These are phyloP conservation scores for Xylaria digitata DNA, from an alignment of 2,329 filamentous ascomycete species.

Conservation along the genomic window DNA sequence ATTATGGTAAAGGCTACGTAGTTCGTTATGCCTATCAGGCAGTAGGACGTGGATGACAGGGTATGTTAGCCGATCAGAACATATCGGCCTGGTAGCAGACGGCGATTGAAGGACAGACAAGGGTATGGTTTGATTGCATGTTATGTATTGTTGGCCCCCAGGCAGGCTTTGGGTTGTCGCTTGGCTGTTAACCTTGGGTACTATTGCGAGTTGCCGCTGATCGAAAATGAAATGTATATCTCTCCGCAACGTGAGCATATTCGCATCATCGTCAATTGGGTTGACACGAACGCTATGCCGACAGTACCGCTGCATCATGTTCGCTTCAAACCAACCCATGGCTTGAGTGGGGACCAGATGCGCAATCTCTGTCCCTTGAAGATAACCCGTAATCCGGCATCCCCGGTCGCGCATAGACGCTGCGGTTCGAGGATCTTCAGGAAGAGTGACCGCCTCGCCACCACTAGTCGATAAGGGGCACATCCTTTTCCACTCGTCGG, in stretches of 20 bases:
- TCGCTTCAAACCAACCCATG: slow-evolving; percentile 1
- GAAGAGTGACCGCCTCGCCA: neutral
- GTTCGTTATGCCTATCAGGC: neutral
- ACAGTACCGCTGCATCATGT: neutral
- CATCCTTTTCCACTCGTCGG: neutral
- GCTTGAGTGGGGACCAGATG: neutral
- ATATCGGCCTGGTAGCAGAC: no score
- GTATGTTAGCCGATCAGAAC: neutral
- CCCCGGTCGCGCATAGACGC: neutral
- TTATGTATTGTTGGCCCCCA: no score
- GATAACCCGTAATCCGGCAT: slow-evolving; percentile 4
- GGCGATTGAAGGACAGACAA: no score
- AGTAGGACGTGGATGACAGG: neutral
- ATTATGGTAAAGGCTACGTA: neutral
- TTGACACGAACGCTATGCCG: neutral
- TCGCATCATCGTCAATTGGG: neutral
- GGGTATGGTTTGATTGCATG: neutral
- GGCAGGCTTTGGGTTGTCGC: no score
- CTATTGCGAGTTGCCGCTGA: neutral
- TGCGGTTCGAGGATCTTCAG: neutral
- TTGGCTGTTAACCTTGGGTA: neutral
- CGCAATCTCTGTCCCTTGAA: slow-evolving; percentile 1
- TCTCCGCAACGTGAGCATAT: neutral
- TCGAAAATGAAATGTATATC: neutral
- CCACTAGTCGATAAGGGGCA: neutral